Evolutionary conservation across 345 rosid species (phyloP), one percentile per base, ranked within the genome.

Genomic region (Pistacia vera): DNA sequence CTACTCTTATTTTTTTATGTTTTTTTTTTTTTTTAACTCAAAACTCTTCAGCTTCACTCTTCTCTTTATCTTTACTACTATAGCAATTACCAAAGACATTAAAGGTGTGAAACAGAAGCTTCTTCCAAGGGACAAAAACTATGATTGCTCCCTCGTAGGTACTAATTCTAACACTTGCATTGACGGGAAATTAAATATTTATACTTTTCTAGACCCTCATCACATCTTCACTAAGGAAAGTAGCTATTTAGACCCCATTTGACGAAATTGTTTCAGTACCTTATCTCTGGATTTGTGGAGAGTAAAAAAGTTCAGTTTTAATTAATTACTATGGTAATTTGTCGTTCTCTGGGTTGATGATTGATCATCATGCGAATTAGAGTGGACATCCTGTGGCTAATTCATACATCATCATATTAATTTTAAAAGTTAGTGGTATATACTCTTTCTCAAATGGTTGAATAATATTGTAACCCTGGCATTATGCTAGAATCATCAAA

Each of bases 71-170:
- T 63, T 65, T 69, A 33, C 25, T 44, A 30, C 30, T 11, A n/a
- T n/a, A 58, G 60, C 67, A 59, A 2, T 11, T 22, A 41, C 38
- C 20, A 12, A 36, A 22, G 10, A 11, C n/a, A 33, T 63, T 25
- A 75, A 83, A 83, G 86, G 77, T 83, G 88, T 88, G 84, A 83
- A 81, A 73, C 79, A 74, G 74, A 89, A 87, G 88, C 33, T 84
- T 86, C 84, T 78, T 78, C 79, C 38, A n/a, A 64, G 81, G 86
- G 80, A 56, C 85, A 81, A 54, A 59, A 54, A 54, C 83, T 76
- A 87, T 89, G 80, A 89, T 89, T 85, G 84, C 84, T 59, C 77
- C 67, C 74, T 78, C 46, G 57, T 76, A 76, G 83, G 67, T 72
- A 74, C 71, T 77, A 54, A 75, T 74, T 75, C 78, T 76, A 75